phyloP scores from a whole-genome alignment of 768 basidiomycete genomes.

The Lentinula sp. region DNA sequence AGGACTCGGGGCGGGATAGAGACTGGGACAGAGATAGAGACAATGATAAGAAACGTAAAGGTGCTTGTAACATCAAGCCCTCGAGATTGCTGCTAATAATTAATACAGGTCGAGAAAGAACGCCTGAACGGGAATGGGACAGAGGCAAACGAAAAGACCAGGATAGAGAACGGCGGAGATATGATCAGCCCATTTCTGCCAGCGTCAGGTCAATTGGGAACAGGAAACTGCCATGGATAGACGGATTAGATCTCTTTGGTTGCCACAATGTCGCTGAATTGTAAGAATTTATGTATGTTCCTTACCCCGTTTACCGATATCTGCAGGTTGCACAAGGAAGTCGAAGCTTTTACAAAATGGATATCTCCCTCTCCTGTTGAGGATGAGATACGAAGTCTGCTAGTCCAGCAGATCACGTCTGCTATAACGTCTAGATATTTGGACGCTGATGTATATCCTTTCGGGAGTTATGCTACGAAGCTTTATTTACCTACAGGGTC shows the following conservation, averaged over 20 bases:
- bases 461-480: constrained; percentile 91
- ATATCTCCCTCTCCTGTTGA: constrained; percentile 84
- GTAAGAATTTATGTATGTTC: constrained; percentile 36
- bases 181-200: constrained; percentile 1
- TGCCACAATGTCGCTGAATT: constrained; percentile 80
- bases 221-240: constrained; percentile 53
- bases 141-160: constrained; percentile 17
- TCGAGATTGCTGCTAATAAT: background rate
- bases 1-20: constrained; percentile 15
- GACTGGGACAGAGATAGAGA: constrained; percentile 1
- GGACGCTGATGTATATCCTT: constrained; percentile 78
- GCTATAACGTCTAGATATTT: constrained; percentile 63
- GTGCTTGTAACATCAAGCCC: background rate
- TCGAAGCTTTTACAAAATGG: constrained; percentile 78
- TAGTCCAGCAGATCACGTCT: constrained; percentile 63
- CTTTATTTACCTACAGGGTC: constrained; percentile 91
- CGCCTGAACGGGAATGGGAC: constrained; percentile 32
- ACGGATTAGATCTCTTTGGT: constrained; percentile 61
- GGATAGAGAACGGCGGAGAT: constrained; percentile 12
- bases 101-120: background rate
- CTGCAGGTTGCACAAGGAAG: constrained; percentile 78
- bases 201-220: constrained; percentile 1
- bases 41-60: background rate
- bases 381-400: constrained; percentile 74
- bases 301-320: background rate